Evolutionary conservation across 345 rosid species (phyloP).

Genomic region (Lumnitzera littorea): DNA sequence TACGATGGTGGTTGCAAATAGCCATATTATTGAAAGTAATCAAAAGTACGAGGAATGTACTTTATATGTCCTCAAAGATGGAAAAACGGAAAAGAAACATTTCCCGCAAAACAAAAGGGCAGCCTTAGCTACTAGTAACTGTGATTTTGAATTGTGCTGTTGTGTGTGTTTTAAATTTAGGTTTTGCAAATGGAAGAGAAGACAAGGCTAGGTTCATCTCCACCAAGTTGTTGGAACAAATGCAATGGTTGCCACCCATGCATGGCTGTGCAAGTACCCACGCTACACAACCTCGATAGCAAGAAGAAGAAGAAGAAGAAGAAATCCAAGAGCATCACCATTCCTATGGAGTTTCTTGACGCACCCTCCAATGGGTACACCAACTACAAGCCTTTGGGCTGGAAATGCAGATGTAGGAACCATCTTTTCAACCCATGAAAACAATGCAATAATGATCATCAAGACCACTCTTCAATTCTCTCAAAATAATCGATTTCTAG

Average conservation of each 20-base stretch:
- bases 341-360: slow-evolving; percentile 19
- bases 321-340: slow-evolving; percentile 1
- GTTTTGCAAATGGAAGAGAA: slow-evolving; percentile 45
- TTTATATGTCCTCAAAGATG: too few species aligned
- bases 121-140: background rate
- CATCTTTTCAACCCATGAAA: slow-evolving; percentile 59
- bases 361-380: slow-evolving; percentile 45
- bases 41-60: too few species aligned
- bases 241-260: slow-evolving; percentile 89
- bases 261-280: slow-evolving; percentile 77
- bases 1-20: too few species aligned
- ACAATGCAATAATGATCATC: too few species aligned
- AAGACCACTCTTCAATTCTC: too few species aligned
- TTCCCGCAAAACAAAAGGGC: too few species aligned
- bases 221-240: slow-evolving; percentile 88
- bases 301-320: slow-evolving; percentile 1
- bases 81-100: too few species aligned
- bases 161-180: slow-evolving; percentile 17
- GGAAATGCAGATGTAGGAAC: slow-evolving; percentile 78
- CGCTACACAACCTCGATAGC: slow-evolving; percentile 21
- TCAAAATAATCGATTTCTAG: too few species aligned
- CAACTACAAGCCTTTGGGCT: slow-evolving; percentile 87
- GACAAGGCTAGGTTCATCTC: slow-evolving; percentile 77
- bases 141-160: background rate
- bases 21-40: too few species aligned